Conservation (phyloP, 2,329 filamentous ascomycete species). For the Curvularia verruculosa region DNA sequence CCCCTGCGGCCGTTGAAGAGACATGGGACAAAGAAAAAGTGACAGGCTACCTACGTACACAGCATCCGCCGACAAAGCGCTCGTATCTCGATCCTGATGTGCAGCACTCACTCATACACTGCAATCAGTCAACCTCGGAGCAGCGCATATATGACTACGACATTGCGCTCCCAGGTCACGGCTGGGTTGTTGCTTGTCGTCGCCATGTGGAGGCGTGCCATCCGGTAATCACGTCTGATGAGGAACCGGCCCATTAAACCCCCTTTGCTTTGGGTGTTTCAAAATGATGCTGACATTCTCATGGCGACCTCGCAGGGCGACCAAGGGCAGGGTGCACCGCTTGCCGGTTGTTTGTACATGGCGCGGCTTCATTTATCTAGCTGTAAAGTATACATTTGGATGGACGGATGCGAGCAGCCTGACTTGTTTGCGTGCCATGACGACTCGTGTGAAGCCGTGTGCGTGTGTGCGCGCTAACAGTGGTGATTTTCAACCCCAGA, state of each 20-base stretch:
- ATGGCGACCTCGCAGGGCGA: background rate
- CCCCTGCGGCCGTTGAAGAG: conserved; percentile 36
- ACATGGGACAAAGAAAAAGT: conserved; percentile 33
- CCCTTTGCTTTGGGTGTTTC: conserved; percentile 1
- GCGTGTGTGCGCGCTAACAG: conserved; percentile 16
- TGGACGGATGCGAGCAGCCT: conserved; percentile 7
- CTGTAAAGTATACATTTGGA: conserved; percentile 4
- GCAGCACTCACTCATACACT: conserved; percentile 15
- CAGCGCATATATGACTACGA: conserved; percentile 27
- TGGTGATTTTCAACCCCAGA: conserved; percentile 15
- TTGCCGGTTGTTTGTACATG: conserved; percentile 7
- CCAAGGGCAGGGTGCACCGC: background rate
- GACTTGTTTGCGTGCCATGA: conserved; percentile 4
- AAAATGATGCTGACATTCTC: conserved; percentile 11
- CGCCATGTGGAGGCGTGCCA: conserved; percentile 16
- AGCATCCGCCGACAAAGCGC: conserved; percentile 28
- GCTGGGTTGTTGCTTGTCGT: conserved; percentile 9
- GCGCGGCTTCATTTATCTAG: conserved; percentile 8
- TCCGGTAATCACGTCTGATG: conserved; percentile 13
- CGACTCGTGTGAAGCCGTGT: conserved; percentile 17
- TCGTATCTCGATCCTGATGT: conserved; percentile 28
- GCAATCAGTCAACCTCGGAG: conserved; percentile 9
- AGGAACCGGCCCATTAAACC: conserved; percentile 13
- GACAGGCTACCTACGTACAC: conserved; percentile 42
- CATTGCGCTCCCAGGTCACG: conserved; percentile 16